A percentile compares a stretch with the other conserved stretches of the same genome.
These are phyloP conservation scores for Coccomyxa sp. DNA, from an alignment of 139 green algal species.

Conservation along the genomic window DNA sequence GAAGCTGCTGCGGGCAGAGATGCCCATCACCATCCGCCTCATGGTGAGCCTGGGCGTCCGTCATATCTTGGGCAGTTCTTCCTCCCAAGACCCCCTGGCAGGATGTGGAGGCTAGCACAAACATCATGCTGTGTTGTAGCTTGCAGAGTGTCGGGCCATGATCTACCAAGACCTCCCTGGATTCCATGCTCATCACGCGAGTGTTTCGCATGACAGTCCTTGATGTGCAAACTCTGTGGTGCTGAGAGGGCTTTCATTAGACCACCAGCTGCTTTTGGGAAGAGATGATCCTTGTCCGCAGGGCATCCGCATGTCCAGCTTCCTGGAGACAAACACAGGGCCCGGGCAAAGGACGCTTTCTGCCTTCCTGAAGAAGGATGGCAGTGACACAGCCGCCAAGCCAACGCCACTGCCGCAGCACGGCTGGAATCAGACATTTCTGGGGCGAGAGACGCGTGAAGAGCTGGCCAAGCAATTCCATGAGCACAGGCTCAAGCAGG, in stretches of 20 bases:
- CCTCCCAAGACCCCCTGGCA: not conserved
- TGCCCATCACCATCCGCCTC: constrained; percentile 69
- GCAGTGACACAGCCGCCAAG: too few relatives aligned
- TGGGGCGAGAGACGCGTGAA: too few relatives aligned
- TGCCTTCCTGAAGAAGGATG: too few relatives aligned
- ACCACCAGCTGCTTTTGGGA: not conserved
- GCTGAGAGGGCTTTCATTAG: not conserved
- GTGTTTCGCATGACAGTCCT: not conserved
- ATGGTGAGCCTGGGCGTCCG: constrained; percentile 64
- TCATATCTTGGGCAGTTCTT: constrained; percentile 15
- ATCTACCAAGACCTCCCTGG: too few relatives aligned
- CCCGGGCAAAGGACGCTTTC: too few relatives aligned
- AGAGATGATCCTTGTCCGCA: not conserved
- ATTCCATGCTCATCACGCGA: not conserved
- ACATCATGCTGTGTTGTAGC: constrained; percentile 27
- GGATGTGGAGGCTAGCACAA: not conserved
- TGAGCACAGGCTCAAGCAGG: too few relatives aligned
- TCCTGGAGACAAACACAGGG: too few relatives aligned
- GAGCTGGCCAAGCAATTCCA: too few relatives aligned
- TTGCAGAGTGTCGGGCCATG: not conserved
- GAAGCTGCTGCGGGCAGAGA: constrained; percentile 64
- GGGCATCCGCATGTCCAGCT: constrained; percentile 60
- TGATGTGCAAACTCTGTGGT: not conserved
- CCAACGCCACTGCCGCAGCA: too few relatives aligned
- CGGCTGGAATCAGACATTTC: too few relatives aligned